Percentiles rank a stretch among this genome's conserved stretches.
Conservation (phyloP, 2,329 filamentous ascomycete species). For the Pseudogymnoascus sp. region DNA sequence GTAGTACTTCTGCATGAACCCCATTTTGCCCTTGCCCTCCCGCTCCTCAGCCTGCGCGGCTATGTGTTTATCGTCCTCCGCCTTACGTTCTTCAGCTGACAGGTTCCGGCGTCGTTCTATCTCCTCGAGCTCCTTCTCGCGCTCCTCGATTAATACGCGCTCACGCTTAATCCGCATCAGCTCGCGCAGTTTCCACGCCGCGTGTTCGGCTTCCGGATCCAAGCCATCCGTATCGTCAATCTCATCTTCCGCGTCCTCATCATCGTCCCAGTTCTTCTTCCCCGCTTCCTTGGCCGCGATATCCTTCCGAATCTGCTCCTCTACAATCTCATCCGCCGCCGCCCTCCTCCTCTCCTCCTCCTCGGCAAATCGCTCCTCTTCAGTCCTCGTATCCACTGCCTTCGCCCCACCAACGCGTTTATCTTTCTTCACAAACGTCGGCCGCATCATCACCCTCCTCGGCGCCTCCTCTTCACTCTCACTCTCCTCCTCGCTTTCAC, state of each 20-base stretch:
- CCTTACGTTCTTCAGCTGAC: constrained; percentile 74
- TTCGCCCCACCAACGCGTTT: constrained; percentile 35
- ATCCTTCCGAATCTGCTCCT: constrained; percentile 80
- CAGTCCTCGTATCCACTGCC: constrained; percentile 28
- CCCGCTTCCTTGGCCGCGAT: constrained; percentile 64
- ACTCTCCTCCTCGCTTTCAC: constrained; percentile 22
- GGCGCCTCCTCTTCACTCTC: constrained; percentile 52
- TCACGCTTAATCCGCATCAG: constrained; percentile 81
- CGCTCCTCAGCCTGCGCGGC: constrained; percentile 56
- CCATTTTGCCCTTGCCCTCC: constrained; percentile 66
- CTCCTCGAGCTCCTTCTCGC: constrained; percentile 80
- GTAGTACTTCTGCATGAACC: constrained; percentile 90
- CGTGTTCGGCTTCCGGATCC: constrained; percentile 80
- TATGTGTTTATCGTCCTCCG: constrained; percentile 74
- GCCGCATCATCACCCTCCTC: constrained; percentile 49
- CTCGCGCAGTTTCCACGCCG: constrained; percentile 90
- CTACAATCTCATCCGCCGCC: constrained; percentile 69
- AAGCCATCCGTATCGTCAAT: constrained; percentile 84
- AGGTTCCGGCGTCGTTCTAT: constrained; percentile 81
- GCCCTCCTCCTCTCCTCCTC: constrained; percentile 60
- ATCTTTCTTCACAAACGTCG: constrained; percentile 55
- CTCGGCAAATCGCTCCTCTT: constrained; percentile 38
- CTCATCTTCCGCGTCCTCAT: constrained; percentile 60
- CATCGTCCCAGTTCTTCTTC: constrained; percentile 77
- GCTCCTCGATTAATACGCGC: constrained; percentile 72